Evolutionary conservation across 345 rosid genomes (phyloP), one percentile per base, ranked within the genome.

Genomic region (Eucalyptus tenuipes): DNA sequence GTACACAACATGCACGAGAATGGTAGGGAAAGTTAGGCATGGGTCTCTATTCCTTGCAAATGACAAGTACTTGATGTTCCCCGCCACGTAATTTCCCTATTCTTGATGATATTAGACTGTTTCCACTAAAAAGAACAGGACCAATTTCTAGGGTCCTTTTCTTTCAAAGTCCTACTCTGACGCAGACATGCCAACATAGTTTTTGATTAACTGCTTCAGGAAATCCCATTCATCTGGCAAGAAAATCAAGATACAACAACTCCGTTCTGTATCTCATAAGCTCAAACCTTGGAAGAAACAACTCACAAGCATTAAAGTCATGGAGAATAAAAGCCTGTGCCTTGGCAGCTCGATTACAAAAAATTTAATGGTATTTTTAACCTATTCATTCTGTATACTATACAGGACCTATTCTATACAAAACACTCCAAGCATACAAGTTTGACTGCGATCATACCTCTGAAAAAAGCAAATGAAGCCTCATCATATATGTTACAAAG

Each of bases 401-500:
- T 89, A 24, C 48, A 79, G 75, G 86, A 61, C 52, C 90, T 13
- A 86, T 44, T 89, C 89, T 94, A 88, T 91, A 92, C 94, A 92
- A 91, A 86, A n/a, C 68, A 42, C 85, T 90, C 53, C 49, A 48
- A 59, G 86, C 49, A 49, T 86, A 61, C 45, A 45, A 50, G 15
- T 61, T 64, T 68, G 87, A 48, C 87, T 87, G 24, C 66, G 29
- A 81, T 52, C 87, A 88, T 87, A 85, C 86, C 92, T 89, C 90
- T 87, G 5, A 37, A 31, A 75, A 91, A n/a, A n/a, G n/a, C n/a
- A n/a, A n/a, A n/a, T n/a, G n/a, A n/a, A 71, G 24, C 68, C 40
- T 42, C 27, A 55, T 50, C 49, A 64, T 57, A 50, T 84, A 85
- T 1, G 7, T 37, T 88, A 95, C 80, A 98, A 82, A 84, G 99